Evolutionary conservation across 805 yeast genomes (phyloP).

Genomic region (Alloascoidea hylecoeti): DNA sequence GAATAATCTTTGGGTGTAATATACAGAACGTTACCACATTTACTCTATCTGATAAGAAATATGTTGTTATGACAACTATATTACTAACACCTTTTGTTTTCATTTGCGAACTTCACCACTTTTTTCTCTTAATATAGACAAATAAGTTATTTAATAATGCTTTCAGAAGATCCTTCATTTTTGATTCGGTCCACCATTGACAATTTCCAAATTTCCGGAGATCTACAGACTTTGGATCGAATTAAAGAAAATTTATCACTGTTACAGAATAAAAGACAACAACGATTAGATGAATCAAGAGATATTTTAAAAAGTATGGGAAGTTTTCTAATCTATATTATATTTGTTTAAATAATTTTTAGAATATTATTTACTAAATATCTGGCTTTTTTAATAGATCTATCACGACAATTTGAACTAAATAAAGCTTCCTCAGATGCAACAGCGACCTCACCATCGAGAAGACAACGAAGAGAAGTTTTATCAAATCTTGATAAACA

Average conservation of each 20-base stretch:
- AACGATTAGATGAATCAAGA: slow-evolving; percentile 6
- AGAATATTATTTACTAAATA: background rate
- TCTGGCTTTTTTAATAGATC: slow-evolving; percentile 5
- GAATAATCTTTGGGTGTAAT: no score
- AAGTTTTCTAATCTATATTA: no score
- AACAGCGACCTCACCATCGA: slow-evolving; percentile 6
- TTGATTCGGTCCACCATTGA: slow-evolving; percentile 7
- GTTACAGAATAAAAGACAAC: slow-evolving; percentile 7
- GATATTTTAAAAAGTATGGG: slow-evolving; percentile 5
- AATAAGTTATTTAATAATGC: slow-evolving; percentile 20
- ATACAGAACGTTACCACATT: background rate
- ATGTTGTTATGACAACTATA: background rate
- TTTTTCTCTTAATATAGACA: slow-evolving; percentile 22
- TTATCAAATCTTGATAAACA: slow-evolving; percentile 12
- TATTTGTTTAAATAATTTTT: background rate
- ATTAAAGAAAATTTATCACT: slow-evolving; percentile 6
- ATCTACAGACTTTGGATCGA: slow-evolving; percentile 11
- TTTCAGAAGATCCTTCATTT: slow-evolving; percentile 2
- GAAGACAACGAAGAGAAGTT: slow-evolving; percentile 6
- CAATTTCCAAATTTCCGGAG: slow-evolving; percentile 11
- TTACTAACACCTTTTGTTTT: slow-evolving; percentile 14
- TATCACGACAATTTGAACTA: slow-evolving; percentile 12
- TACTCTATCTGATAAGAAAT: slow-evolving; percentile 1
- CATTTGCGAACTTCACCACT: slow-evolving; percentile 15
- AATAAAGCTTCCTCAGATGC: slow-evolving; percentile 7